Evolutionary conservation across 2,329 filamentous ascomycete species (phyloP), one percentile per base, ranked within the genome.

Genomic region (Sporothrix pallida): DNA sequence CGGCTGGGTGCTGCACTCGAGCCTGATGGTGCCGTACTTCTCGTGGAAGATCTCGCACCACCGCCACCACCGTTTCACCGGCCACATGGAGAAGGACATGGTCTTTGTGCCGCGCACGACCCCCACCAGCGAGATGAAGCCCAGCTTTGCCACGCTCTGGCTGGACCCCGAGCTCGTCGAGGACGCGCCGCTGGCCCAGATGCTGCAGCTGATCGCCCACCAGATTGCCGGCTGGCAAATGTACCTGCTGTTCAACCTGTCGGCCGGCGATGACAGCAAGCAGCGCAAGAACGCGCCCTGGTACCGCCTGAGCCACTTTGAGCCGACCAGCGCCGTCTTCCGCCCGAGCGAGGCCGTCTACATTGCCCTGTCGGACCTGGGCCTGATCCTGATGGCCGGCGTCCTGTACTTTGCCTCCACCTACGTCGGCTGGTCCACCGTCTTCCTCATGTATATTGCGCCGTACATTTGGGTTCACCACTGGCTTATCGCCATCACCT

Each of bases 61-160:
- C 86, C 97, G 97, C 90, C 96, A 99, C 87, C 96, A 99, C 92
- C 98, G 98, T 88, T 94, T 95, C 77, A 99, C 96, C 60, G 96
- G 95, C 79, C 90, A 99, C 87, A 91, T 99, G 85, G 94, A 97
- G 84, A 93, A 95, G 78, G 96, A 99, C 84, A 99, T 98, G 96
- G 96, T 98, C 77, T 98, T 98, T 82, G 88, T 98, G 13, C 96
- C 96, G 75, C 93, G 93, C 84, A 97, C 94, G 73, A 89, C 87
- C 79, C 80, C 94, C 75, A 85, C 88, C 71, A 93, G 97, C 83
- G 93, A 98, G 84, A 84, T 98, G 85, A 87, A 98, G 74, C 91
- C 92, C 78, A 95, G 98, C 87, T 95, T 98, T 86, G 97, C 96
- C 0, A 95, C 95, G 69, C 91, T 96, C 79, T 89, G 89, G 78